Conservation (phyloP, 2,329 filamentous ascomycete species). For the Penicillium sclerotiorum region DNA sequence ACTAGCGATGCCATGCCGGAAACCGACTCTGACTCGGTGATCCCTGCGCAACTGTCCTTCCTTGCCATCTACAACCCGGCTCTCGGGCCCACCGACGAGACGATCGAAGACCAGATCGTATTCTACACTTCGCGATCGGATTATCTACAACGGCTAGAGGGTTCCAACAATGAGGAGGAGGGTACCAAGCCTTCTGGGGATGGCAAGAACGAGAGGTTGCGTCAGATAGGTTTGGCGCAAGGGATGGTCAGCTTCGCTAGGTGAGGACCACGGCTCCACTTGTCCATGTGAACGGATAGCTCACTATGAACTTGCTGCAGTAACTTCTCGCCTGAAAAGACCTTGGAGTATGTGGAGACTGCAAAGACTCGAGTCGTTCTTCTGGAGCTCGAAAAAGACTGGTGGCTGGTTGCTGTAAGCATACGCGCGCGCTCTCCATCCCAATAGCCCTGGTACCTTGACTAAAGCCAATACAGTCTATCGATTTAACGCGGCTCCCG, state of each 20-base stretch:
- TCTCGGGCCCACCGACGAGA: constrained; percentile 72
- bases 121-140: constrained; percentile 73
- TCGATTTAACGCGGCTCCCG: constrained; percentile 77
- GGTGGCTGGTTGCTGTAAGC: constrained; percentile 92
- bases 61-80: constrained; percentile 94
- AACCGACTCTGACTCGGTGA: constrained; percentile 46
- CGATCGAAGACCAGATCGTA: constrained; percentile 79
- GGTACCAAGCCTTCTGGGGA: constrained; percentile 51
- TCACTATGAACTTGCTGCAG: constrained; percentile 42
- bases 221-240: constrained; percentile 94
- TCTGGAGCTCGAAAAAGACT: constrained; percentile 83
- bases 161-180: constrained; percentile 20
- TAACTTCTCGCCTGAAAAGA: constrained; percentile 76
- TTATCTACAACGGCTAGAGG: constrained; percentile 28
- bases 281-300: constrained; percentile 1
- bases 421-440: constrained; percentile 9
- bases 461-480: constrained; percentile 56
- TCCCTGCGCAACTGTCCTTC: constrained; percentile 85
- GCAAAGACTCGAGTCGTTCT: constrained; percentile 83
- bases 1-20: constrained; percentile 42
- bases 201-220: constrained; percentile 80
- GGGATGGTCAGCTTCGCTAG: constrained; percentile 91
- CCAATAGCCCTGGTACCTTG: neutral
- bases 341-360: constrained; percentile 86
- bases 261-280: constrained; percentile 43